Conservation (phyloP, 2,329 filamentous ascomycete genomes). For the Tolypocladium ovalisporum region DNA sequence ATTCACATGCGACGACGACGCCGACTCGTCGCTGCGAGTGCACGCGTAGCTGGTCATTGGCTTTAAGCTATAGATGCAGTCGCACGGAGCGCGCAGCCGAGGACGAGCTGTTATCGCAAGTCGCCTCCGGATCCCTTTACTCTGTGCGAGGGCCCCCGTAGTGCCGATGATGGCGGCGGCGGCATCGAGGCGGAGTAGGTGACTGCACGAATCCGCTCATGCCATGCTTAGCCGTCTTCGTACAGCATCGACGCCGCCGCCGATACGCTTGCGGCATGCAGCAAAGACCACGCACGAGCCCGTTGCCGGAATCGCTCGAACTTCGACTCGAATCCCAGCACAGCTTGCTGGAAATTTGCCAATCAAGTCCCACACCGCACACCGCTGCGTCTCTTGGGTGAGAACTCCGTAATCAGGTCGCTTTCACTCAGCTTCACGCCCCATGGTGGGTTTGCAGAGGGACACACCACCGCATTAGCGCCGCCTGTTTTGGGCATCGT, state of each 20-base stretch:
- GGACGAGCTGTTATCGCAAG: background rate
- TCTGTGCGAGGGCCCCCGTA: no score
- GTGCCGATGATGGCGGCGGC: background rate
- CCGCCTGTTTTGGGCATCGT: background rate
- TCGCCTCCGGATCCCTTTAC: background rate
- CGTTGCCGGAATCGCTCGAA: background rate
- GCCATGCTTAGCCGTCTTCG: background rate
- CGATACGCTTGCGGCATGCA: background rate
- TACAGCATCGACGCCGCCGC: background rate
- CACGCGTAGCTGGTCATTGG: background rate
- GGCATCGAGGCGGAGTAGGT: background rate
- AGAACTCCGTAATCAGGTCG: background rate
- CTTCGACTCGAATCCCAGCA: background rate
- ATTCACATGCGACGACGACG: background rate
- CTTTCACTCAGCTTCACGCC: background rate
- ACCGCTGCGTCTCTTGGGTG: background rate
- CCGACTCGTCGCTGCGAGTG: background rate
- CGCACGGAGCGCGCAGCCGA: background rate
- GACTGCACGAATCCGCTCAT: background rate
- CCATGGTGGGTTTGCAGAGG: background rate
- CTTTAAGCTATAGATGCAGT: background rate
- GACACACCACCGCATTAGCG: background rate
- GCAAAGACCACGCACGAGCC: background rate
- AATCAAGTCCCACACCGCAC: background rate
- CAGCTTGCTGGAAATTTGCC: background rate